Evolutionary conservation across 1,284 basidiomycete genomes (phyloP).

Genomic region (Cutaneotrichosporon mucoides): DNA sequence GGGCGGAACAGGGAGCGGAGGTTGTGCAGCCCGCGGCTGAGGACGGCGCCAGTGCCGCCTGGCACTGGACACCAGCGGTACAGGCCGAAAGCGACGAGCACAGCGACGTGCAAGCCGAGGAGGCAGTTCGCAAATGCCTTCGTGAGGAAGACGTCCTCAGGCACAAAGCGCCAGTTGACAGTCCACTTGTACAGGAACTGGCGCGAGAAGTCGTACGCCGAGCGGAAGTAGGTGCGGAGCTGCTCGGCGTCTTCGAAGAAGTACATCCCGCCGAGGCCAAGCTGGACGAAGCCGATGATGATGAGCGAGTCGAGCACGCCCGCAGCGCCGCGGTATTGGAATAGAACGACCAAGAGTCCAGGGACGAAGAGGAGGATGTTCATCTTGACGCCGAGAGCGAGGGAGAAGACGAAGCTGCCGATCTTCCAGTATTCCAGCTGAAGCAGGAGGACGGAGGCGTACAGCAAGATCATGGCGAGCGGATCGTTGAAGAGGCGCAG

Average conservation of each 20-base stretch:
- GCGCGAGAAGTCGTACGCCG: slow-evolving; percentile 83
- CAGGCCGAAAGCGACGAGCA: slow-evolving; percentile 64
- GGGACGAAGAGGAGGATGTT: slow-evolving; percentile 89
- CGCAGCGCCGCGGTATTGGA: slow-evolving; percentile 66
- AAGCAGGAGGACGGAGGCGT: slow-evolving; percentile 51
- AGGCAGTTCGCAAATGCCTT: slow-evolving; percentile 61
- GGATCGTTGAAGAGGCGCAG: slow-evolving; percentile 95
- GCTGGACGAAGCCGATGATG: slow-evolving; percentile 54
- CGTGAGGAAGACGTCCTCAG: slow-evolving; percentile 70
- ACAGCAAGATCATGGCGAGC: slow-evolving; percentile 64
- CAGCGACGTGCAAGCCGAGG: slow-evolving; percentile 61
- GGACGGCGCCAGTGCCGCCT: slow-evolving; percentile 59
- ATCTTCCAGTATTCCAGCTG: slow-evolving; percentile 58
- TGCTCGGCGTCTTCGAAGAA: slow-evolving; percentile 48
- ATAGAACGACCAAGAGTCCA: slow-evolving; percentile 72
- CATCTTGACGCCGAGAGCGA: slow-evolving; percentile 93
- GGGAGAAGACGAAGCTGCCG: slow-evolving; percentile 25
- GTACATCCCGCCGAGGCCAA: slow-evolving; percentile 68
- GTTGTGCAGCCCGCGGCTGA: slow-evolving; percentile 57
- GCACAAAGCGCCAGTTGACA: slow-evolving; percentile 91
- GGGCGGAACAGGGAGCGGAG: slow-evolving; percentile 16
- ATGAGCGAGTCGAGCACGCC: slow-evolving; percentile 57
- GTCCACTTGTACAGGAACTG: slow-evolving; percentile 95
- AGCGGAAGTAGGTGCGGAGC: slow-evolving; percentile 60
- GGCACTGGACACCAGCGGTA: slow-evolving; percentile 64